Evolutionary conservation across 2,329 filamentous ascomycete genomes (phyloP).

Genomic region (Myriangium duriaei): DNA sequence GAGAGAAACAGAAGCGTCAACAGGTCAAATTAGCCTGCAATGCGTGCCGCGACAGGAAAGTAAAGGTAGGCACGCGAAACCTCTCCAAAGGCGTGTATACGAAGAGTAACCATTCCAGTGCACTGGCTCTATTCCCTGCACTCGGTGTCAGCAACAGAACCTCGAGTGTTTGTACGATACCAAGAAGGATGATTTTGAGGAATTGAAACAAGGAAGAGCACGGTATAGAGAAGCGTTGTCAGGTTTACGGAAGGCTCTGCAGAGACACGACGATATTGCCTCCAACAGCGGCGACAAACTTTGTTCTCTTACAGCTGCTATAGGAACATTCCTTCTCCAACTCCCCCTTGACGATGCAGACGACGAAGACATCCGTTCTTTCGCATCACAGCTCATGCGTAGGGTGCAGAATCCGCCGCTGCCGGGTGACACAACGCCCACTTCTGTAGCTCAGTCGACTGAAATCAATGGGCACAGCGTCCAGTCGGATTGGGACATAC

Average conservation of each 20-base stretch:
- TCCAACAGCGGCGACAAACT: too few relatives aligned
- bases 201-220: neutral
- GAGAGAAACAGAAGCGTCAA: neutral
- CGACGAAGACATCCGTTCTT: too few relatives aligned
- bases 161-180: neutral
- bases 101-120: neutral
- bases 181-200: neutral
- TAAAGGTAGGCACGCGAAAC: neutral
- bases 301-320: too few relatives aligned
- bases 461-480: too few relatives aligned
- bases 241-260: neutral
- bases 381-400: too few relatives aligned
- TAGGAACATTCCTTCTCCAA: too few relatives aligned
- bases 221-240: neutral
- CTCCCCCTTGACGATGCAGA: too few relatives aligned
- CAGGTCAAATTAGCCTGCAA: neutral
- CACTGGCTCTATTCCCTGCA: neutral
- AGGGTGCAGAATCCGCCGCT: too few relatives aligned
- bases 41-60: neutral
- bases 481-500: neutral
- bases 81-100: too few relatives aligned
- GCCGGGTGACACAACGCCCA: too few relatives aligned
- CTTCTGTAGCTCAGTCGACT: too few relatives aligned
- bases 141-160: neutral
- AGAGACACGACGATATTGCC: too few relatives aligned